Evolutionary conservation across 805 yeast genomes (phyloP), one percentile per base, ranked within the genome.

Genomic region (Wickerhamomyces bisporus): DNA sequence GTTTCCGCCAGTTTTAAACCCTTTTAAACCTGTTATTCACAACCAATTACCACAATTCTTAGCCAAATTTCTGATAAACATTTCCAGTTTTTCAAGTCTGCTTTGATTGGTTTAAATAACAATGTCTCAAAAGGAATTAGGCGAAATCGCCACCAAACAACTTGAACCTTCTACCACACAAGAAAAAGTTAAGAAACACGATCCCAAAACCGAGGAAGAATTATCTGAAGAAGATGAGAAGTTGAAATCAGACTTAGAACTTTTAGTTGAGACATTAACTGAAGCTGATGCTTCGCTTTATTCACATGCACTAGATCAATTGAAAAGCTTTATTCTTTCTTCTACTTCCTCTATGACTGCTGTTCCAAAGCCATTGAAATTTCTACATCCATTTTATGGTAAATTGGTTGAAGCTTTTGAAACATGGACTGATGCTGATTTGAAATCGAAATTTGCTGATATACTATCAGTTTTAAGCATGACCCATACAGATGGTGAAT

Each of bases 301-400:
- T 56, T 63, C 64, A 26, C 65, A 77, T 11, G 73, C 87, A n/a
- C 70, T 93, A 50, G 70, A 71, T 30, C 70, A 80, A 36, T 73
- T 93, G 60, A 88, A 87, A 56, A 75, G 71, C 34, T 77, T 77
- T 52, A 89, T 93, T 53, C 78, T 86, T 48, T 94, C 93, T 39
- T 85, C 97, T 11, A 93, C 99, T 3, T 86, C 96, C 27, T 89
- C 97, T 8, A 93, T 93, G 97, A 93, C 98, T 2, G 99, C 99
- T 3, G 98, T 93, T 36, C 99, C 99, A 27, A 93, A 93, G 63
- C 99, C 99, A 5, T 75, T 93, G 65, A 94, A 93, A 68, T 93
- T 93, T 59, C 72, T 93, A 47, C 79, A 96, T 55, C 96, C 97
- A 7, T 86, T 79, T 55, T 93, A 81, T 58, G 79, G 81, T 16